Percentiles rank a stretch among this genome's conserved stretches.
phyloP scores from a whole-genome alignment of 345 rosid species.

The Adansonia digitata region DNA sequence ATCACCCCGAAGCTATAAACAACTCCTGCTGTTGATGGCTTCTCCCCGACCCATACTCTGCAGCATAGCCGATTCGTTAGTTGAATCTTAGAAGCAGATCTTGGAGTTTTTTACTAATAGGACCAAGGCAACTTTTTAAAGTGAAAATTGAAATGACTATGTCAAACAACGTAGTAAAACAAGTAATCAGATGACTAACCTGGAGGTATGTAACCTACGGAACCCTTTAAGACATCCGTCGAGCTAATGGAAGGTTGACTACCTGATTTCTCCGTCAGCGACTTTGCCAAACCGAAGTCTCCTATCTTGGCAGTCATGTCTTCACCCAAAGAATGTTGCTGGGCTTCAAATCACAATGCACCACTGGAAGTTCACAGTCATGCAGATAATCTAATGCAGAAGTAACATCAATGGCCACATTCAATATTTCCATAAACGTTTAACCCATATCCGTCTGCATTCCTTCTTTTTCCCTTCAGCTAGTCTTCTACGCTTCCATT shows the following conservation, averaged over 20 bases:
- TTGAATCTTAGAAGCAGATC: background rate
- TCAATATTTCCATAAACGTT: conserved; percentile 38
- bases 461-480: conserved; percentile 31
- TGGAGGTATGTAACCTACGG: conserved; percentile 55
- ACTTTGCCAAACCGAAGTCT: conserved; percentile 49
- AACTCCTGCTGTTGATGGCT: conserved; percentile 47
- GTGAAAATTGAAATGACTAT: too few relatives aligned
- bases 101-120: too few relatives aligned
- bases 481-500: conserved; percentile 50
- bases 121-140: too few relatives aligned
- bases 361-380: conserved; percentile 39
- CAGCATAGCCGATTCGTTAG: background rate
- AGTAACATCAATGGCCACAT: conserved; percentile 42
- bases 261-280: conserved; percentile 17
- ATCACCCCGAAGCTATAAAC: conserved; percentile 41
- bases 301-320: conserved; percentile 53
- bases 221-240: conserved; percentile 37
- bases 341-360: conserved; percentile 56
- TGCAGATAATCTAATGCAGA: conserved; percentile 47
- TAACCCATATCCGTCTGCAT: conserved; percentile 28
- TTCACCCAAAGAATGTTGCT: conserved; percentile 34
- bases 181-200: too few relatives aligned
- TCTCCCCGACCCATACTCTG: conserved; percentile 50
- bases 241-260: conserved; percentile 31
- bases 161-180: too few relatives aligned